Conservation (phyloP, 2,329 filamentous ascomycete species). For the Microsporum ferrugineum region DNA sequence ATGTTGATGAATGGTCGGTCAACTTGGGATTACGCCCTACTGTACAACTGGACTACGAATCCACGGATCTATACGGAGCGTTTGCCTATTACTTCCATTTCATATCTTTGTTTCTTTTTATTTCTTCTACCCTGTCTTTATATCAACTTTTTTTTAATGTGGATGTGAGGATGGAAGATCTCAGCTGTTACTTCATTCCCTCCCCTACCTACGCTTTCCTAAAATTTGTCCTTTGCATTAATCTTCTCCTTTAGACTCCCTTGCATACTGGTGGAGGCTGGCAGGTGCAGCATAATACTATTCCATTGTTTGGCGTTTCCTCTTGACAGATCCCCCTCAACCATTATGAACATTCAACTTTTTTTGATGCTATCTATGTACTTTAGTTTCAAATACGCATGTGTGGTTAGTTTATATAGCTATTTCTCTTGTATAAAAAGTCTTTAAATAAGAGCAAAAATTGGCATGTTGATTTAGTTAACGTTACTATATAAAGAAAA, state of each 20-base stretch:
- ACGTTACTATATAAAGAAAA: not conserved
- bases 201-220: not conserved
- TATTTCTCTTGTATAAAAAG: not conserved
- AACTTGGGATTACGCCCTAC: not conserved
- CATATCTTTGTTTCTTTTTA: not conserved
- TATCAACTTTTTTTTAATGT: not conserved
- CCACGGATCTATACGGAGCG: not conserved
- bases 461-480: too few species aligned
- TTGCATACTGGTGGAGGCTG: not conserved
- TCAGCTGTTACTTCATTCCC: not conserved
- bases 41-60: not conserved
- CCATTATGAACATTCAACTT: not conserved
- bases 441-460: not conserved
- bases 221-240: not conserved
- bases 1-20: not conserved
- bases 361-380: not conserved
- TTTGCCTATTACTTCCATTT: not conserved
- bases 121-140: constrained; percentile 1
- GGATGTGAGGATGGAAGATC: not conserved
- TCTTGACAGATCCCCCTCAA: not conserved
- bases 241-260: not conserved
- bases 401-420: not conserved
- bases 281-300: not conserved
- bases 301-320: not conserved
- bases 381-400: not conserved